Base-by-base conservation (phyloP, 169 alveolate species). In the Plasmodium knowlesi region DNA sequence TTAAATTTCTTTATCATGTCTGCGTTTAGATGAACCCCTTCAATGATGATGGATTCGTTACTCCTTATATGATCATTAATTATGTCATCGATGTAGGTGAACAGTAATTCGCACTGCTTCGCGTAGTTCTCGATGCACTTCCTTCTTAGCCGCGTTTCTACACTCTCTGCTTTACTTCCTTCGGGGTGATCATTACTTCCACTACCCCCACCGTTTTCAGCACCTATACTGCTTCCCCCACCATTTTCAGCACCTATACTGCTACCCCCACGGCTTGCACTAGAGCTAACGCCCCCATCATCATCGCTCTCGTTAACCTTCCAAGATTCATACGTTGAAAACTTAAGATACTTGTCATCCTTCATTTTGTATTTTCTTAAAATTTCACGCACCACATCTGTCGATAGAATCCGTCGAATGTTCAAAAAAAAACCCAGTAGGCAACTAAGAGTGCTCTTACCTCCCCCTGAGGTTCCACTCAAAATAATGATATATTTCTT, bases 301-400 rank as follows among this genome's bases (percentile, higher is more conserved):
- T 83, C 92, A 3, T 88, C 89, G 71, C 37, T 78, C 5, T 6
- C 54, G 46, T 16, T 41, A 46, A 89, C 32, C 72, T 61, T 89
- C 94, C 94, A 89, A 30, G 89, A 89, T 79, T 89, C 94, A 53
- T 89, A 89, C 19, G 94, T 89, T 22, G 94, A 89, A 61, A 34
- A 89, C 14, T 79, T 79, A 57, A 89, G 94, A 79, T 28, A 89
- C 53, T 41, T 78, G 16, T 79, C 89, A 79, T 78, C 73, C 34
- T 79, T 57, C 71, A 80, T 25, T 25, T 89, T 25, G 82, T 79
- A 89, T 19, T 57, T 79, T 89, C 89, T 79, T 78, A 89, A 79
- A 37, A 89, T 50, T 79, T 89, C 94, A 46, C 94, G 43, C 79
- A 89, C 50, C 25, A 89, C 43, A 61, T 89, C 94, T 28, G 94